Evolutionary conservation across 495 filamentous ascomycete genomes (phyloP).

Genomic region (Copromyces sp.): DNA sequence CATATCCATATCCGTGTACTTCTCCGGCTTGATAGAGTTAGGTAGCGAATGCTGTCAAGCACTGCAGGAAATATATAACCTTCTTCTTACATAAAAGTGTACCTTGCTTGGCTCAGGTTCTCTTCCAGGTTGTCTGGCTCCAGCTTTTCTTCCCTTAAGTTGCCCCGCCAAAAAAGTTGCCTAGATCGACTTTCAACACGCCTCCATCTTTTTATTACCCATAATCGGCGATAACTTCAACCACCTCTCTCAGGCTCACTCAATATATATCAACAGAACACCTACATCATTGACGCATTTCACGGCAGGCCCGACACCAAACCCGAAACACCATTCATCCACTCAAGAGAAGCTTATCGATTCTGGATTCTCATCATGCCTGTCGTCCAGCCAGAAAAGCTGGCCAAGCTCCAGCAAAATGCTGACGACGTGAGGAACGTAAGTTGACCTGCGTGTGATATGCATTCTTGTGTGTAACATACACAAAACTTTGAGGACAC

Average conservation of each 20-base stretch:
- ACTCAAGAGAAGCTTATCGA: neutral
- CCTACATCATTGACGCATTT: neutral
- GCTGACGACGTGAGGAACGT: slow-evolving; percentile 85
- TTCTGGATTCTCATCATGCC: slow-evolving; percentile 52
- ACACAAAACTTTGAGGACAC: neutral
- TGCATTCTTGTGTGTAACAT: slow-evolving; percentile 16
- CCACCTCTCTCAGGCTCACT: neutral
- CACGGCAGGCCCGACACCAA: neutral
- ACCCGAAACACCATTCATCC: neutral
- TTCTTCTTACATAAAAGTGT: neutral
- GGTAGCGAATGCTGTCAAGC: neutral
- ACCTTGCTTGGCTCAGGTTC: neutral
- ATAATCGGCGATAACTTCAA: neutral
- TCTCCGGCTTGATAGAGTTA: neutral
- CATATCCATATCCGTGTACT: neutral
- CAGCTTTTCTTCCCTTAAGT: neutral
- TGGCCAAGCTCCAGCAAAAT: slow-evolving; percentile 73
- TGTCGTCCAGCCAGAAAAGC: slow-evolving; percentile 75
- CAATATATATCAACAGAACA: neutral
- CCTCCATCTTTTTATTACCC: neutral
- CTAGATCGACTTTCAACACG: neutral
- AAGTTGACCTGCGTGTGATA: slow-evolving; percentile 35
- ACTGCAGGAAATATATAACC: neutral
- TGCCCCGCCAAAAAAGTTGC: neutral
- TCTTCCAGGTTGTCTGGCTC: neutral